These are phyloP conservation scores for Sporothrix protearum DNA, from an alignment of 2,329 filamentous ascomycete species.

Conservation along the genomic window DNA sequence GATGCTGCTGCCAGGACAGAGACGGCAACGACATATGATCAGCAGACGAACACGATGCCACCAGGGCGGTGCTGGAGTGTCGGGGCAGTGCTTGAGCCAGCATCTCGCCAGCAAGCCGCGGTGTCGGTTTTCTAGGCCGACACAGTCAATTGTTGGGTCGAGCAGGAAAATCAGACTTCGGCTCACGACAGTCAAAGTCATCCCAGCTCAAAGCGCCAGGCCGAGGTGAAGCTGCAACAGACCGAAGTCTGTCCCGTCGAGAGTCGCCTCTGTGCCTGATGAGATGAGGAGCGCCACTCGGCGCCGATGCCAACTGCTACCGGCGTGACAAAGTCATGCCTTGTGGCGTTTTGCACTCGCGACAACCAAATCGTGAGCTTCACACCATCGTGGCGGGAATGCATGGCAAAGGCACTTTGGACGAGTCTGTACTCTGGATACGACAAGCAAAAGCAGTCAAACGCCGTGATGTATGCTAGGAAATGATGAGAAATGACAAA, in stretches of 20 bases:
- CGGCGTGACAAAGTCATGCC: not conserved
- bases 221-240: not conserved
- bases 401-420: no score
- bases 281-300: no score
- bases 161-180: no score
- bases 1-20: no score
- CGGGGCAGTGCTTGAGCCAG: no score
- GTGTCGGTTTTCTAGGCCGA: no score
- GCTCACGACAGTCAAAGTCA: no score
- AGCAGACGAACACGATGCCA: no score
- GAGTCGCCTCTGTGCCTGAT: not conserved
- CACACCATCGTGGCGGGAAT: not conserved
- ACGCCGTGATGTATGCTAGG: constrained; percentile 21
- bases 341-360: not conserved
- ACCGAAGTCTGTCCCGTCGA: not conserved
- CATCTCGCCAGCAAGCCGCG: no score
- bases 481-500: not conserved
- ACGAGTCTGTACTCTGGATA: not conserved
- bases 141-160: no score
- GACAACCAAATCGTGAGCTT: not conserved
- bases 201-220: not conserved
- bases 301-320: not conserved
- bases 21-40: no score
- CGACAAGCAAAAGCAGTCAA: not conserved
- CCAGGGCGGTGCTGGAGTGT: no score